Percentiles rank a stretch among this genome's conserved stretches.
Conservation (phyloP, 2,329 filamentous ascomycete species). For the Aureobasidium subglaciale region DNA sequence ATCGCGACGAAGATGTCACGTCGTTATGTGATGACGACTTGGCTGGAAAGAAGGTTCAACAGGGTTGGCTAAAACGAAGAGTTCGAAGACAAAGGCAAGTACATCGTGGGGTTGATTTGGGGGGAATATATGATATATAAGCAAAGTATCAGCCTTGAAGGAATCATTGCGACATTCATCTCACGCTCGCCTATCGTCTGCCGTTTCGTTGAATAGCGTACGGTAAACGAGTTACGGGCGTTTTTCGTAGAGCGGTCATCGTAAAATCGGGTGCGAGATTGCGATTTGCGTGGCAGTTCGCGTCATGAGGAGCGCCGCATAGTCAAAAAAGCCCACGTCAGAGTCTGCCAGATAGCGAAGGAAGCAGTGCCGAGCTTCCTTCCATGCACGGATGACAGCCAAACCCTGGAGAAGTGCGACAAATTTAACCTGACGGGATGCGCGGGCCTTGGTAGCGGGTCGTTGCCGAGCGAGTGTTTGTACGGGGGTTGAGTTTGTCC, state of each 20-base stretch:
- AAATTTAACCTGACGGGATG: background rate
- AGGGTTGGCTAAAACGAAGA: background rate
- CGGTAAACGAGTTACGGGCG: slow-evolving; percentile 2
- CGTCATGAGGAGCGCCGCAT: background rate
- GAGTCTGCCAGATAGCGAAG: background rate
- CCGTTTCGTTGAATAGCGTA: slow-evolving; percentile 11
- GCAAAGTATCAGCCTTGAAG: background rate
- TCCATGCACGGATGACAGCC: slow-evolving; percentile 4
- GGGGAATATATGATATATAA: slow-evolving; percentile 4
- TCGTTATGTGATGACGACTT: slow-evolving; percentile 2
- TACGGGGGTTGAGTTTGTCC: background rate
- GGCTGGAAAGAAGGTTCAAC: background rate
- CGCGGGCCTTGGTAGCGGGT: background rate
- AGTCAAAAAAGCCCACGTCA: background rate
- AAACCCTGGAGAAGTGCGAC: background rate
- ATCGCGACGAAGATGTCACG: background rate
- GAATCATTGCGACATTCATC: slow-evolving; percentile 11
- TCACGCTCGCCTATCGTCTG: slow-evolving; percentile 5
- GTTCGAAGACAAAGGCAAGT: background rate
- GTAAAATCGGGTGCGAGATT: slow-evolving; percentile 3
- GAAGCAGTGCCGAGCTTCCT: background rate
- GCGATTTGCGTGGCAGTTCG: background rate
- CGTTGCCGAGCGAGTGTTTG: background rate
- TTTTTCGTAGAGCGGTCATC: slow-evolving; percentile 7
- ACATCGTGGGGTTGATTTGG: background rate